phyloP scores from a whole-genome alignment of 2,329 filamentous ascomycete species.

The Fonsecaea pedrosoi region DNA sequence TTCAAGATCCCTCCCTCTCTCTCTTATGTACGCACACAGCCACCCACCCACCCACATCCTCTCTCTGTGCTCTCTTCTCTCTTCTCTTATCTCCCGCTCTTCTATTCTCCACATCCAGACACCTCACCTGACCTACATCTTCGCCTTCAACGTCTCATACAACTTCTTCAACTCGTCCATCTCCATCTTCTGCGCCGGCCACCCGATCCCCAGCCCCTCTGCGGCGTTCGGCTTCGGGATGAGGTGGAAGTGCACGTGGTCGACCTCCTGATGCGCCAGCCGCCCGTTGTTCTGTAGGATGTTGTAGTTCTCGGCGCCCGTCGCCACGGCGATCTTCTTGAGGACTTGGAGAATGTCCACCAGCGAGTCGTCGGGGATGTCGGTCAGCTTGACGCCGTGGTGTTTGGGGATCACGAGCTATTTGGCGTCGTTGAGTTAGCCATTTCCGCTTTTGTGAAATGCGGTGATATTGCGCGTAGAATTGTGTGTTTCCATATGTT shows the following conservation, averaged over 20 bases:
- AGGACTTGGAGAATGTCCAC: conserved; percentile 82
- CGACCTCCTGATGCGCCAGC: conserved; percentile 89
- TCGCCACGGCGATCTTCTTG: conserved; percentile 83
- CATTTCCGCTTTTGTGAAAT: too few relatives aligned
- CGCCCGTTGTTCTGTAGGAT: conserved; percentile 94
- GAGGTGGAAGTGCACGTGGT: conserved; percentile 97
- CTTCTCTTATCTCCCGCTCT: too few relatives aligned
- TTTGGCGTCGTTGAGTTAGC: too few relatives aligned
- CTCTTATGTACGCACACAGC: too few relatives aligned
- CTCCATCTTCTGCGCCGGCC: conserved; percentile 77
- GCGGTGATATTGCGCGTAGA: too few relatives aligned
- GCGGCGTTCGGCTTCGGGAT: conserved; percentile 90
- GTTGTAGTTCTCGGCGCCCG: conserved; percentile 83
- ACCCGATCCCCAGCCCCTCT: conserved; percentile 79
- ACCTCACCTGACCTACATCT: conserved; percentile 68
- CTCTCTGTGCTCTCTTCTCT: too few relatives aligned
- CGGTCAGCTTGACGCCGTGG: conserved; percentile 88
- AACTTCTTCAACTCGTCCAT: conserved; percentile 84
- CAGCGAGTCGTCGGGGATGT: conserved; percentile 90
- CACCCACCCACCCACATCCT: too few relatives aligned
- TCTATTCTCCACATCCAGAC: neutral
- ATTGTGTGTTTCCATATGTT: too few relatives aligned
- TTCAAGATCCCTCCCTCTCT: too few relatives aligned
- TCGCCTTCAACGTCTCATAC: conserved; percentile 83
- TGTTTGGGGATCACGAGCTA: conserved; percentile 96